phyloP scores from a whole-genome alignment of 768 basidiomycete genomes.

The Phlebiopsis gigantea region DNA sequence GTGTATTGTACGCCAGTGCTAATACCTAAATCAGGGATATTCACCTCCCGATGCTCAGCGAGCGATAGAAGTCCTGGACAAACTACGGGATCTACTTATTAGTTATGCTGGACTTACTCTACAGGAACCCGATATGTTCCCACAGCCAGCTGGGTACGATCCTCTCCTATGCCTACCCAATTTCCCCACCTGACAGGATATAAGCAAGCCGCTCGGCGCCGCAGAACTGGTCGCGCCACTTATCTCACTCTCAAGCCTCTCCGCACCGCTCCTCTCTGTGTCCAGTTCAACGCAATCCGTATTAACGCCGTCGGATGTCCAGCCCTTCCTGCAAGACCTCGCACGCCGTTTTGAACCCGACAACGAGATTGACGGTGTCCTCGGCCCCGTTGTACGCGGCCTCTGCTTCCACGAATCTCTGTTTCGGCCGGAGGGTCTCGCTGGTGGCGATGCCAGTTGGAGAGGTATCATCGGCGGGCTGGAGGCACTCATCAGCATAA shows the following conservation, averaged over 20 bases:
- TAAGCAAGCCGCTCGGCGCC: constrained; percentile 67
- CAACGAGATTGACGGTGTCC: constrained; percentile 69
- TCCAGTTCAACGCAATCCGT: constrained; percentile 40
- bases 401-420: constrained; percentile 63
- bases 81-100: constrained; percentile 75
- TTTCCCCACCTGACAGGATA: background rate
- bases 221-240: constrained; percentile 81
- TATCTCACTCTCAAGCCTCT: constrained; percentile 64
- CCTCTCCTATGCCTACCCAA: background rate
- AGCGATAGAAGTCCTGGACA: constrained; percentile 64
- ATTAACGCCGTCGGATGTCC: constrained; percentile 64
- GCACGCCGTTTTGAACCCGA: constrained; percentile 75
- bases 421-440: constrained; percentile 61
- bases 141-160: constrained; percentile 73
- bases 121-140: constrained; percentile 93
- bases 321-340: constrained; percentile 80
- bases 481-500: constrained; percentile 74
- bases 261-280: constrained; percentile 55
- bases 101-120: constrained; percentile 86
- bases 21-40: constrained; percentile 40
- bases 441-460: constrained; percentile 77
- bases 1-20: background rate
- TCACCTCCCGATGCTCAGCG: constrained; percentile 54
- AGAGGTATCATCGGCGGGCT: constrained; percentile 79
- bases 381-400: constrained; percentile 66